phyloP scores from a whole-genome alignment of 2,329 filamentous ascomycete genomes.

The Paracorniculantispora psalliotae region DNA sequence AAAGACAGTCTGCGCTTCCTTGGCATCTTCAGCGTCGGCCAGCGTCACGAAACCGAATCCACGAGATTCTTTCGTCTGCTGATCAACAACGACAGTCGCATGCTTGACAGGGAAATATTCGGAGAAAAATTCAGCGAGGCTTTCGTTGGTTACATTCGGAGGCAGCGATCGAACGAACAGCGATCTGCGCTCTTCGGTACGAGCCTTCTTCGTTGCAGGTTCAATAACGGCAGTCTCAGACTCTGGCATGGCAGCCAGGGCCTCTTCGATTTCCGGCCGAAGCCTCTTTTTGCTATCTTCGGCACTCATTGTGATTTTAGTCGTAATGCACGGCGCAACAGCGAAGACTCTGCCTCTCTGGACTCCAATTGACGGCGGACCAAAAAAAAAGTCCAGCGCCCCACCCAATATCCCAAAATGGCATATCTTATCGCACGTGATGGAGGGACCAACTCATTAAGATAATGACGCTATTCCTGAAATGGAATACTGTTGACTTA shows the following conservation, averaged over 20 bases:
- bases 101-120: slow-evolving; percentile 93
- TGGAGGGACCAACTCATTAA: slow-evolving; percentile 15
- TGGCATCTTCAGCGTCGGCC: slow-evolving; percentile 85
- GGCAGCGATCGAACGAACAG: slow-evolving; percentile 91
- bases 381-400: slow-evolving; percentile 21
- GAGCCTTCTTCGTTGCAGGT: slow-evolving; percentile 47
- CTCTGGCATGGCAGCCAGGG: slow-evolving; percentile 26
- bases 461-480: slow-evolving; percentile 22
- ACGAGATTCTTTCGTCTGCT: slow-evolving; percentile 77
- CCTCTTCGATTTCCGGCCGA: slow-evolving; percentile 29
- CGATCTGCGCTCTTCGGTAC: slow-evolving; percentile 60
- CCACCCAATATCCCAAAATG: background rate
- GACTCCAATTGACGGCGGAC: background rate
- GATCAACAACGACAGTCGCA: slow-evolving; percentile 85
- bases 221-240: slow-evolving; percentile 25
- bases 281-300: slow-evolving; percentile 33
- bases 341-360: background rate
- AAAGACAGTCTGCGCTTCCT: slow-evolving; percentile 73
- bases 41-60: slow-evolving; percentile 98
- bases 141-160: slow-evolving; percentile 70
- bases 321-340: background rate
- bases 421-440: slow-evolving; percentile 33
- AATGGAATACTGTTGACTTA: slow-evolving; percentile 30
- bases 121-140: slow-evolving; percentile 84
- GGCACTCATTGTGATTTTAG: slow-evolving; percentile 23